These are phyloP conservation scores for Mucor circinelloides DNA, from an alignment of 371 early-diverging fungal genomes.

Conservation along the genomic window DNA sequence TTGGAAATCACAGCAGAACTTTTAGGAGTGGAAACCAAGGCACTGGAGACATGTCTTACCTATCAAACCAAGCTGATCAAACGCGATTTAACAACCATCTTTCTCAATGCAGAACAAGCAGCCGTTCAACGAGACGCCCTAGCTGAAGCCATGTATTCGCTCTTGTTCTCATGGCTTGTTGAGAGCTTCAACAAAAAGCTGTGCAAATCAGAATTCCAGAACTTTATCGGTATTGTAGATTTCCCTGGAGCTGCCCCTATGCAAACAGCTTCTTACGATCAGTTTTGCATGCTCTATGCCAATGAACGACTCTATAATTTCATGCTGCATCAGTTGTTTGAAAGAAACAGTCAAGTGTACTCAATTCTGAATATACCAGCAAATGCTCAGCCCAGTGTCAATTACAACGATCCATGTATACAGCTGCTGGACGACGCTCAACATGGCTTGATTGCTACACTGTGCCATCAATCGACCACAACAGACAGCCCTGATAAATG, in stretches of 20 bases:
- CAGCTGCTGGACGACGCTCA: conserved; percentile 41
- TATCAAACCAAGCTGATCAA: conserved; percentile 37
- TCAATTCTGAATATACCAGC: conserved; percentile 27
- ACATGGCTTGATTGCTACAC: conserved; percentile 50
- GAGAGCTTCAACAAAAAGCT: conserved; percentile 30
- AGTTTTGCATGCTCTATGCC: conserved; percentile 75
- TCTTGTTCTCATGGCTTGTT: conserved; percentile 32
- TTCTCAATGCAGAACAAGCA: conserved; percentile 56
- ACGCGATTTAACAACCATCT: conserved; percentile 59
- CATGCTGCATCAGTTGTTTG: conserved; percentile 64
- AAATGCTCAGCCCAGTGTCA: conserved; percentile 27
- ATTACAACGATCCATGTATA: conserved; percentile 42
- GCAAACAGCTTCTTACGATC: conserved; percentile 61
- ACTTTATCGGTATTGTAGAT: conserved; percentile 72
- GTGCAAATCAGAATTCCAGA: conserved; percentile 52
- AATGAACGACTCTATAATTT: conserved; percentile 76
- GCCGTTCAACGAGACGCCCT: conserved; percentile 35
- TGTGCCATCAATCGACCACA: conserved; percentile 17
- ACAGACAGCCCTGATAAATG: conserved; percentile 4
- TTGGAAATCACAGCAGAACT: conserved; percentile 73
- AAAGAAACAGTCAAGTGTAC: conserved; percentile 44
- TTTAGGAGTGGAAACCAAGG: conserved; percentile 71
- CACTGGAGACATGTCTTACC: conserved; percentile 55
- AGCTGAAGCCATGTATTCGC: conserved; percentile 27
- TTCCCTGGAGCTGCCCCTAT: conserved; percentile 53